Conservation (phyloP, 176 grass and related monocot genomes). For the Elymus sibiricus region DNA sequence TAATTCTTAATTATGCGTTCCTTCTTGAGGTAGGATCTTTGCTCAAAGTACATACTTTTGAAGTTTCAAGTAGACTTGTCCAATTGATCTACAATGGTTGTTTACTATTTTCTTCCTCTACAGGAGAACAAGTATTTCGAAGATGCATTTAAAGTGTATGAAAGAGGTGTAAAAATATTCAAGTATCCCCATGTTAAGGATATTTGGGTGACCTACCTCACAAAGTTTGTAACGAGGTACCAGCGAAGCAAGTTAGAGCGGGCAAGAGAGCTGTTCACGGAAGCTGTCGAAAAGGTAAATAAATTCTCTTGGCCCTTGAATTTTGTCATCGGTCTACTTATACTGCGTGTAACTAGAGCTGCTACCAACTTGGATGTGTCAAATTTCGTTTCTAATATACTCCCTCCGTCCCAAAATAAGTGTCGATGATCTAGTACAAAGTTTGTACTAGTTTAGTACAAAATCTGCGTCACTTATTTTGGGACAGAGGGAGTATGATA, state of each 20-base stretch:
- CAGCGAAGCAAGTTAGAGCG: slow-evolving; percentile 72
- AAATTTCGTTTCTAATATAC: not conserved
- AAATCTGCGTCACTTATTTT: no score
- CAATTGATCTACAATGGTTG: not conserved
- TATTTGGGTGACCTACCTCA: slow-evolving; percentile 83
- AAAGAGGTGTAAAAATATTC: slow-evolving; percentile 88
- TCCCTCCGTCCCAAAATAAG: no score
- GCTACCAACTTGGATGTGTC: not conserved
- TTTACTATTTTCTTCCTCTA: slow-evolving; percentile 10
- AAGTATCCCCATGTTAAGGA: slow-evolving; percentile 84
- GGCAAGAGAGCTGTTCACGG: slow-evolving; percentile 71
- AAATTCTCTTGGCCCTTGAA: not conserved
- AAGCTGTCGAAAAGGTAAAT: slow-evolving; percentile 69
- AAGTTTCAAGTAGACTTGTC: not conserved
- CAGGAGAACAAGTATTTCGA: slow-evolving; percentile 86
- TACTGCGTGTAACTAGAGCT: not conserved
- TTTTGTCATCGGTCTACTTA: not conserved
- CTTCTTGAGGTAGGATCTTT: slow-evolving; percentile 63
- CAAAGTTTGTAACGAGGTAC: slow-evolving; percentile 78
- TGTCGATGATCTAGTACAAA: no score
- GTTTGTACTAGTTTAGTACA: no score
- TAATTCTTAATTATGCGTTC: slow-evolving; percentile 81
- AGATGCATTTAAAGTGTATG: slow-evolving; percentile 91
- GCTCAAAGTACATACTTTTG: not conserved
- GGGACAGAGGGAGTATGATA: no score